A percentile compares a stretch with the other conserved stretches of the same genome.
Evolutionary conservation across 768 basidiomycete species (phyloP).

Genomic region (Nidula microcarpa): DNA sequence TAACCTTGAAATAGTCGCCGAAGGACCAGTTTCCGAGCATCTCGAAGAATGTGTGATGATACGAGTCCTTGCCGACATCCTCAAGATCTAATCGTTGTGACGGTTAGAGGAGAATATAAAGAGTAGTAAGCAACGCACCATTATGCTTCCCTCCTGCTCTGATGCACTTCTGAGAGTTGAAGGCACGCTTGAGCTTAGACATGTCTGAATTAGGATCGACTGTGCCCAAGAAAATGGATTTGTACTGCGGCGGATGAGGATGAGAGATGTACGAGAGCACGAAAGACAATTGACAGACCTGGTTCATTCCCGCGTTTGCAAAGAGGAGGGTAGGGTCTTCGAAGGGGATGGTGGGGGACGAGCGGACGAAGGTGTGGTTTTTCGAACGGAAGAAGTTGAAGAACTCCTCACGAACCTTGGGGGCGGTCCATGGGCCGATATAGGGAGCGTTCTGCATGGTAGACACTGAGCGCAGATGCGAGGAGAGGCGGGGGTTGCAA

Average conservation of each 20-base stretch:
- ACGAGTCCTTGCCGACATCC: constrained; percentile 98
- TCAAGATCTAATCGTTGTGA: constrained; percentile 69
- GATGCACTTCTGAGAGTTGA: constrained; percentile 98
- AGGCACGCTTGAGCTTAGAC: constrained; percentile 87
- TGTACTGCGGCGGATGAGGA: constrained; percentile 59
- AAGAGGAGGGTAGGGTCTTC: constrained; percentile 98
- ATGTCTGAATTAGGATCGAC: constrained; percentile 94
- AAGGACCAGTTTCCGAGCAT: constrained; percentile 99
- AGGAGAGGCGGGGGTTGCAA: constrained; percentile 5
- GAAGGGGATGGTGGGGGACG: constrained; percentile 91
- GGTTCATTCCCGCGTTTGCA: constrained; percentile 98
- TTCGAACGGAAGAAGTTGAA: constrained; percentile 82
- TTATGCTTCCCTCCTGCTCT: constrained; percentile 99
- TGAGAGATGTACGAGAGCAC: background rate
- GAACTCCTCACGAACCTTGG: constrained; percentile 81
- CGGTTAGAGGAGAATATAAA: background rate
- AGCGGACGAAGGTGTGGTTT: constrained; percentile 85
- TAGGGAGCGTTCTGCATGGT: constrained; percentile 34
- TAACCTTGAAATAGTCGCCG: constrained; percentile 98
- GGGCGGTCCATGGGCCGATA: constrained; percentile 70
- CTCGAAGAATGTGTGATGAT: constrained; percentile 98
- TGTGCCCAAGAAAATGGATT: constrained; percentile 95
- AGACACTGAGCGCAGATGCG: constrained; percentile 5
- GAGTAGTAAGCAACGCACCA: constrained; percentile 39
- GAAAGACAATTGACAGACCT: constrained; percentile 39